These are phyloP conservation scores for Coriaria nepalensis DNA, from an alignment of 306 rosid species.

Conservation along the genomic window DNA sequence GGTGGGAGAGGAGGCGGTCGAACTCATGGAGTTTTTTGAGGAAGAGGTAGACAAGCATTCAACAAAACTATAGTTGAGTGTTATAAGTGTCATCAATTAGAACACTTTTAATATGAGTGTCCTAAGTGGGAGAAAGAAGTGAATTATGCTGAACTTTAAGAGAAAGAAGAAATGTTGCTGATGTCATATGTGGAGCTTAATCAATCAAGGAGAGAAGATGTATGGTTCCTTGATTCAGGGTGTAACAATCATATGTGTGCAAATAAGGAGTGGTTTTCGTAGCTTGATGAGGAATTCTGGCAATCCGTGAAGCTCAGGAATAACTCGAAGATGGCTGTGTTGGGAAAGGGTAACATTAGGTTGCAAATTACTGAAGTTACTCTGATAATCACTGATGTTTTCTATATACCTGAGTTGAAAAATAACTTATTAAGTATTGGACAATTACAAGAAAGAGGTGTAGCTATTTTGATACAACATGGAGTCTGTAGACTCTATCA, in stretches of 20 bases:
- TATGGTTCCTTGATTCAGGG: slow-evolving; percentile 1
- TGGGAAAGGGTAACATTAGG: no score
- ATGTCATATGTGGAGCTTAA: background rate
- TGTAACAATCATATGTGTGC: slow-evolving; percentile 4
- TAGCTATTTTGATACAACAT: no score
- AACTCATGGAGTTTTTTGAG: slow-evolving; percentile 3
- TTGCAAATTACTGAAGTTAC: no score
- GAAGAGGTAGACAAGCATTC: slow-evolving; percentile 2
- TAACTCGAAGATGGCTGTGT: no score
- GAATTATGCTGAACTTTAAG: background rate
- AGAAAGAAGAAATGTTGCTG: background rate
- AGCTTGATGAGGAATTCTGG: background rate
- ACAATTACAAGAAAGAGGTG: no score
- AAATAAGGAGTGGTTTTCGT: background rate
- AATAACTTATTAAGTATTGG: no score
- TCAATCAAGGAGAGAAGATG: background rate
- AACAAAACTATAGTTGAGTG: background rate
- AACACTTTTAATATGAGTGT: slow-evolving; percentile 4
- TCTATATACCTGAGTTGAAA: no score
- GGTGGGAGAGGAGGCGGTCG: slow-evolving; percentile 7
- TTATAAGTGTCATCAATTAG: background rate
- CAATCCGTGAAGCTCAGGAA: no score
- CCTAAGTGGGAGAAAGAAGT: background rate
- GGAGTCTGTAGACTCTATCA: no score
- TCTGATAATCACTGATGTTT: no score